A percentile compares a stretch with the other conserved stretches of the same genome.
Evolutionary conservation across 306 rosid genomes (phyloP).

Genomic region (Citrullus amarus): DNA sequence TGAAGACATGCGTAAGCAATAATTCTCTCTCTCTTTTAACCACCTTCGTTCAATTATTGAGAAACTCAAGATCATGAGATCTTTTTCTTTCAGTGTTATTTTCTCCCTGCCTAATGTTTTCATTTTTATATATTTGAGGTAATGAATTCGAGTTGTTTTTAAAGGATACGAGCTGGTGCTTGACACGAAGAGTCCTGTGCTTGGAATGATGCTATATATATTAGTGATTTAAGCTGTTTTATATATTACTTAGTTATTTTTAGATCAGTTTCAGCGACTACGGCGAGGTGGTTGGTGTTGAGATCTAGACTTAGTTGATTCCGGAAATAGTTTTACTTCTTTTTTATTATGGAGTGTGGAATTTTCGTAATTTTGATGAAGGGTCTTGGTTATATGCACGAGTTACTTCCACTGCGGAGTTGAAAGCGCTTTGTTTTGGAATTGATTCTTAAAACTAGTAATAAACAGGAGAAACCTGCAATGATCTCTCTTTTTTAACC

Average conservation of each 20-base stretch:
- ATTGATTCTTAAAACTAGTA: neutral
- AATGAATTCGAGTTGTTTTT: neutral
- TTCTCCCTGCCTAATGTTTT: neutral
- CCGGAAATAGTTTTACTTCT: neutral
- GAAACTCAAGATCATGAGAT: neutral
- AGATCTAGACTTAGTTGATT: neutral
- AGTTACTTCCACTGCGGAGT: neutral
- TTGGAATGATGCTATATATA: neutral
- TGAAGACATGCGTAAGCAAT: constrained; percentile 62
- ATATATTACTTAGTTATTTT: no score
- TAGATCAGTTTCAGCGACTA: neutral
- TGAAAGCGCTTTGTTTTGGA: neutral
- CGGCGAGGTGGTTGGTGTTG: neutral
- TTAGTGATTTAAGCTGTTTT: neutral
- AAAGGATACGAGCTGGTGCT: neutral
- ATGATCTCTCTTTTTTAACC: neutral
- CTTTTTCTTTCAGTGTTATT: neutral
- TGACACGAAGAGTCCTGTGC: neutral
- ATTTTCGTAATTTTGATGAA: neutral
- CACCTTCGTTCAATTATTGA: neutral
- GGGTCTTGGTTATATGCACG: neutral
- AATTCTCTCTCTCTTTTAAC: neutral
- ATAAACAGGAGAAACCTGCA: neutral
- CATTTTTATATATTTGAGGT: neutral
- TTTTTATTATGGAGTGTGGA: neutral